Conservation (phyloP, 257 asterid genomes). For the Gentiana dahurica region DNA sequence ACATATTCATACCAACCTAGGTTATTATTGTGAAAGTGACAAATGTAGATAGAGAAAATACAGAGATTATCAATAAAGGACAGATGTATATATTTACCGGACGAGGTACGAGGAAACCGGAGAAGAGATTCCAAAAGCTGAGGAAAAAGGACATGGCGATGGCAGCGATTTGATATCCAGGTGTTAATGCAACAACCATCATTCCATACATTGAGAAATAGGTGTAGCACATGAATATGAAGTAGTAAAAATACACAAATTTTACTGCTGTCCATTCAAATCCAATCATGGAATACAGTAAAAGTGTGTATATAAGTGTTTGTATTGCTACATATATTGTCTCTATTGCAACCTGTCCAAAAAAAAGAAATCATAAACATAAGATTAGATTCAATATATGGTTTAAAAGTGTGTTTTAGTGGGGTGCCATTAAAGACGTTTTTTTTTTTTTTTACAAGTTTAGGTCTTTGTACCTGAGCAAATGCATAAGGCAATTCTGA, state of each 20-base stretch:
- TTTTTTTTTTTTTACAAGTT: no score
- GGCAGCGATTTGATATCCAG: slow-evolving; percentile 71
- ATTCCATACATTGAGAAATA: slow-evolving; percentile 85
- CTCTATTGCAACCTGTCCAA: slow-evolving; percentile 60
- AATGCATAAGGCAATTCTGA: slow-evolving; percentile 79
- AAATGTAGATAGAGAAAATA: background rate
- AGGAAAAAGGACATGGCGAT: slow-evolving; percentile 76
- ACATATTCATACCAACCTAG: no score
- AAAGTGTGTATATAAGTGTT: slow-evolving; percentile 42
- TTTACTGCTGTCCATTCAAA: slow-evolving; percentile 51
- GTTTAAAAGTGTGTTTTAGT: no score
- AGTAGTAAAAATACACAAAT: slow-evolving; percentile 71
- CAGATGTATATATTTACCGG: slow-evolving; percentile 40
- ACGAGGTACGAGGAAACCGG: slow-evolving; percentile 75
- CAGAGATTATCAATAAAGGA: background rate
- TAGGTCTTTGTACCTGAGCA: slow-evolving; percentile 42
- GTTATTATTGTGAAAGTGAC: background rate
- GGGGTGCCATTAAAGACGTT: no score
- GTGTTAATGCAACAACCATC: slow-evolving; percentile 87
- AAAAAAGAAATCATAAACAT: background rate
- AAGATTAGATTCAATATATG: background rate
- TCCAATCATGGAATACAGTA: slow-evolving; percentile 78
- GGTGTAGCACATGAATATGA: slow-evolving; percentile 76
- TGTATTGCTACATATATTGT: slow-evolving; percentile 65
- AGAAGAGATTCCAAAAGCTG: slow-evolving; percentile 85